Conservation (phyloP, 768 basidiomycete genomes). For the Mycena vulgaris region DNA sequence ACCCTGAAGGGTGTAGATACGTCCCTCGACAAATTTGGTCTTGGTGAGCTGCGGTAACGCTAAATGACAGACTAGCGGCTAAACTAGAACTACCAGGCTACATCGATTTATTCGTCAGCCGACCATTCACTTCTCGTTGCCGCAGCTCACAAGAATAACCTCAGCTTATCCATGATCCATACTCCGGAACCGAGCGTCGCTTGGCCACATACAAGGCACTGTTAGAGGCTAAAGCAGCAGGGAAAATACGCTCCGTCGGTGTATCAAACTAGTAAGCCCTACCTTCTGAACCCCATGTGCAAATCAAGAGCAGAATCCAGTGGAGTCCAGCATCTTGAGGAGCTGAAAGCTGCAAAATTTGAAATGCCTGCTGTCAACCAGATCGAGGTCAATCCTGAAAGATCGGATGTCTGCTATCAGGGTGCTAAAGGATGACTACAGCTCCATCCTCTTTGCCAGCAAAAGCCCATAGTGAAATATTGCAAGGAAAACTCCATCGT, state of each 20-base stretch:
- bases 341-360: slow-evolving; percentile 74
- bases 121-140: not conserved
- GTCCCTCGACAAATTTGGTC: slow-evolving; percentile 71
- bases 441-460: slow-evolving; percentile 90
- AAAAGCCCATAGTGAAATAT: slow-evolving; percentile 83
- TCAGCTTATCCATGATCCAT: slow-evolving; percentile 79
- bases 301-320: slow-evolving; percentile 54
- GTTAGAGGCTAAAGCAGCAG: slow-evolving; percentile 70
- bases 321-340: slow-evolving; percentile 79
- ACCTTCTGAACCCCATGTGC: not conserved
- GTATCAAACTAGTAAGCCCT: slow-evolving; percentile 85
- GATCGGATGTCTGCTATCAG: not conserved
- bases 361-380: slow-evolving; percentile 85
- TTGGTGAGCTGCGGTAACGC: slow-evolving; percentile 60
- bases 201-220: slow-evolving; percentile 83
- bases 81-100: slow-evolving; percentile 58
- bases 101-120: slow-evolving; percentile 72
- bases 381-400: slow-evolving; percentile 70
- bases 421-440: slow-evolving; percentile 44
- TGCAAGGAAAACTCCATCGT: slow-evolving; percentile 74
- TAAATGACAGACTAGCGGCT: not conserved
- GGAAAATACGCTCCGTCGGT: slow-evolving; percentile 81
- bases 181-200: slow-evolving; percentile 73
- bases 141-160: not conserved
- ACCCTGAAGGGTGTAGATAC: slow-evolving; percentile 72